Base-by-base conservation (phyloP, 179 eudicot genomes). In the Camellia oleifera region DNA sequence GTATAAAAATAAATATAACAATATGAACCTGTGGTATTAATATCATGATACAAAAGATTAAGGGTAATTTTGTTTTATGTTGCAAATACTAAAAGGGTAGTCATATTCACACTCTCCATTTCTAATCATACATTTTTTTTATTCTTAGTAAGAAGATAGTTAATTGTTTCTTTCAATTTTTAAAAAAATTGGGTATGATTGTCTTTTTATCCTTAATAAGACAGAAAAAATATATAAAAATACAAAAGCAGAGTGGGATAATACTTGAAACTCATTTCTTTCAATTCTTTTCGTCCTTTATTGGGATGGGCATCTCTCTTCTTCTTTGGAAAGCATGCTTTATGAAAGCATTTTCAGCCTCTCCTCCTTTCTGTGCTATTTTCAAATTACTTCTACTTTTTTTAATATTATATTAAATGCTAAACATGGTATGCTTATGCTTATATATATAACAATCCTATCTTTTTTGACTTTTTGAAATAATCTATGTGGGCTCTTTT, bases 251-350 rank as follows among this genome's bases (percentile, higher is more conserved):
- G 40, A 32, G 40, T 32, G 40, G 40, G 40, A 32, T 32, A 32
- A 32, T 32, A 32, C 40, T 20, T 60, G 78, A 62, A 56, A 45
- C 53, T n/a, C 62, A 77, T 87, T 85, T 87, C 82, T 77, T 81
- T 79, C 79, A 81, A 79, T 86, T 66, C 69, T 5, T 32, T 44
- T 46, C 73, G 82, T 82, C 50, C 18, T 68, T 68, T 82, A 82
- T 78, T 76, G 77, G 58, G 46, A 65, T 61, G 48, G 69, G 84
- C 81, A 81, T 83, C 87, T 81, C 79, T 80, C 45, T 74, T 78
- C 61, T 69, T 72, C 46, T 48, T 23, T 53, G 63, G 23, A 69
- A 57, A 48, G 23, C 72, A 57, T 42, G 18, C 53, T 58, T 58
- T 78, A 3, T 60, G 65, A 74, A 53, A 45, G 65, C 83, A 67